These are phyloP conservation scores for Penicillium rolfsii DNA, from an alignment of 2,329 filamentous ascomycete species.

Conservation along the genomic window DNA sequence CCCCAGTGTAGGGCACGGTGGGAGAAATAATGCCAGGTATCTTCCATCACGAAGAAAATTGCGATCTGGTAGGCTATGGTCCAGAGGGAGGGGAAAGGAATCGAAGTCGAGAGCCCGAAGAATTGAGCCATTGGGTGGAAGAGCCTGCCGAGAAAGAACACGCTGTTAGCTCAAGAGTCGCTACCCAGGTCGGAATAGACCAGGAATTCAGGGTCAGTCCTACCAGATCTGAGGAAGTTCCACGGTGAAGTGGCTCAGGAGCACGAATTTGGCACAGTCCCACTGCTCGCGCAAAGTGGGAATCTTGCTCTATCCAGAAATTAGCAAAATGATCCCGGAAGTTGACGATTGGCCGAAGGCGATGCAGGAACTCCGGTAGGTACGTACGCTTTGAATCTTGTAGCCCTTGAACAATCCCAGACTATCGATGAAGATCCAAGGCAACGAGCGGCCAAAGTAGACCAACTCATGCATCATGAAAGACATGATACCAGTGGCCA, in stretches of 20 bases:
- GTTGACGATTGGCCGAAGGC: neutral
- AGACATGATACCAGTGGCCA: constrained; percentile 96
- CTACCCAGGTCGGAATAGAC: neutral
- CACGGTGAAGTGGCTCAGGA: constrained; percentile 95
- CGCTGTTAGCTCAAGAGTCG: neutral
- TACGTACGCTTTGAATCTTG: constrained; percentile 81
- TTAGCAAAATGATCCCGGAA: neutral
- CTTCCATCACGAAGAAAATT: constrained; percentile 93
- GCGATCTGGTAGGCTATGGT: constrained; percentile 91
- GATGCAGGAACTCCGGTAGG: neutral
- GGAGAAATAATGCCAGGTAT: constrained; percentile 97
- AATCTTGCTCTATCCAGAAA: constrained; percentile 68
- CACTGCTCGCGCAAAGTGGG: constrained; percentile 93
- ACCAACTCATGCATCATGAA: constrained; percentile 92
- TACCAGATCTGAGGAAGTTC: constrained; percentile 96
- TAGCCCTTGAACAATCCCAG: constrained; percentile 88
- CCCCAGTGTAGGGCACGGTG: constrained; percentile 94
- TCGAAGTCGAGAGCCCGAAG: constrained; percentile 82
- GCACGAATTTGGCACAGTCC: constrained; percentile 88
- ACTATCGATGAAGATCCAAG: constrained; percentile 89
- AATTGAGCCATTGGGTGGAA: constrained; percentile 97
- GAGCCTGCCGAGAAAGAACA: constrained; percentile 55
- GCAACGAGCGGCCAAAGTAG: constrained; percentile 89
- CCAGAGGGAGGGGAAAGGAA: constrained; percentile 83
- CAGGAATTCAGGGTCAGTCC: constrained; percentile 16